Conservation (phyloP, 768 basidiomycete genomes). For the Kwoniella europaea region DNA sequence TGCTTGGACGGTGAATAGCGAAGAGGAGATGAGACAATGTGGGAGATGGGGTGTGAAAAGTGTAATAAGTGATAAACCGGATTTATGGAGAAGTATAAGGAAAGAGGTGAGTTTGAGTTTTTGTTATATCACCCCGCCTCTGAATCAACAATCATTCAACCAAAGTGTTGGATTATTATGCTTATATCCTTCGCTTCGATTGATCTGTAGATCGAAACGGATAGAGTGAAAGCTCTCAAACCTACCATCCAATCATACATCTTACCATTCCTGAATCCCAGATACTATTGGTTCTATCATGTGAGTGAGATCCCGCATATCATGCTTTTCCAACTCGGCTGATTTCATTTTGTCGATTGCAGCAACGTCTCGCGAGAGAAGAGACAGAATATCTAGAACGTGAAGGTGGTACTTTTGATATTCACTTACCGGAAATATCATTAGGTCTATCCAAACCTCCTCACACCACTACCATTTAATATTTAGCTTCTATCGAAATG, state of each 20-base stretch:
- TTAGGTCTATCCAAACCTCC: constrained; percentile 35
- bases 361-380: constrained; percentile 41
- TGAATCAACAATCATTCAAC: too few relatives aligned
- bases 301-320: constrained; percentile 16
- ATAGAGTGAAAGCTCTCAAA: constrained; percentile 33
- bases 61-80: constrained; percentile 58
- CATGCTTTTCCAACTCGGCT: background rate
- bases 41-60: constrained; percentile 55
- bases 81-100: constrained; percentile 43
- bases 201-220: constrained; percentile 32
- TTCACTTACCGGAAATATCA: constrained; percentile 28
- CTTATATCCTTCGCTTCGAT: too few relatives aligned
- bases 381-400: constrained; percentile 56
- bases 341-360: background rate
- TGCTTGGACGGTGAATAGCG: constrained; percentile 96
- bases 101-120: constrained; percentile 37
- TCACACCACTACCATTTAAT: background rate
- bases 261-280: constrained; percentile 36
- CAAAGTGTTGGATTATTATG: too few relatives aligned
- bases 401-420: constrained; percentile 51
- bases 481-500: background rate
- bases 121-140: too few relatives aligned
- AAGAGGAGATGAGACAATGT: constrained; percentile 66
- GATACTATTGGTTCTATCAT: constrained; percentile 48
- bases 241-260: constrained; percentile 35